Conservation (phyloP, 108 stramenopile genomes). For the Cyclostephanos tholiformis region DNA sequence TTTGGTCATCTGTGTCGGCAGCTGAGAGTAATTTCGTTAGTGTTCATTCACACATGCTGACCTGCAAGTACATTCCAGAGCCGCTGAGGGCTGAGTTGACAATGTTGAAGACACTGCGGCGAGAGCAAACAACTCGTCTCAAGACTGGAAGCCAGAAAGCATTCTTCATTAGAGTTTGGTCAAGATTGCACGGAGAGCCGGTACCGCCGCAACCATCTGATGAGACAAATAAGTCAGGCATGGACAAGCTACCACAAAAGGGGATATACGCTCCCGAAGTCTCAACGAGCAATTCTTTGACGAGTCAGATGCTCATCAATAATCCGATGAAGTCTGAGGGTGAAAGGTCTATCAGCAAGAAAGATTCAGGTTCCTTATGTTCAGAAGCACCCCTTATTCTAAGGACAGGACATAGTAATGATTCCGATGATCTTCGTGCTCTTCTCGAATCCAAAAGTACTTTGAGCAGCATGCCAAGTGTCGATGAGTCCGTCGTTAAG, state of each 20-base stretch:
- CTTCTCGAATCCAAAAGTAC: slow-evolving; percentile 50
- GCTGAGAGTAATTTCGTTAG: slow-evolving; percentile 92
- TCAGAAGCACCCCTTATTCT: slow-evolving; percentile 12
- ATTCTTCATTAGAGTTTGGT: slow-evolving; percentile 87
- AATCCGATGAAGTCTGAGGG: neutral
- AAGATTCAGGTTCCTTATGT: neutral
- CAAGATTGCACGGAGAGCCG: slow-evolving; percentile 59
- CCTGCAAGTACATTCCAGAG: slow-evolving; percentile 70
- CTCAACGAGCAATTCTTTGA: neutral
- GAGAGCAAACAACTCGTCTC: slow-evolving; percentile 79
- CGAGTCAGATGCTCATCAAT: neutral
- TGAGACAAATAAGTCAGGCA: neutral
- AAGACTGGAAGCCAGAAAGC: slow-evolving; percentile 89
- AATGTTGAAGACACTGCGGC: slow-evolving; percentile 74
- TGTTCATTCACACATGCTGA: slow-evolving; percentile 92
- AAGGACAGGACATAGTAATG: slow-evolving; percentile 10
- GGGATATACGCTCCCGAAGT: neutral
- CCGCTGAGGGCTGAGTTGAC: slow-evolving; percentile 69
- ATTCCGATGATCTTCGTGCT: slow-evolving; percentile 42
- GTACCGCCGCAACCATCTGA: neutral
- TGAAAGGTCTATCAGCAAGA: neutral
- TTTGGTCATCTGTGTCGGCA: slow-evolving; percentile 90
- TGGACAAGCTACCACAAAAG: neutral
- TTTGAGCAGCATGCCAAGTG: slow-evolving; percentile 44
- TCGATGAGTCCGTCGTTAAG: slow-evolving; percentile 27